phyloP scores from a whole-genome alignment of 192 early-diverging fungal species.

The Dimargaris cristalligena region DNA sequence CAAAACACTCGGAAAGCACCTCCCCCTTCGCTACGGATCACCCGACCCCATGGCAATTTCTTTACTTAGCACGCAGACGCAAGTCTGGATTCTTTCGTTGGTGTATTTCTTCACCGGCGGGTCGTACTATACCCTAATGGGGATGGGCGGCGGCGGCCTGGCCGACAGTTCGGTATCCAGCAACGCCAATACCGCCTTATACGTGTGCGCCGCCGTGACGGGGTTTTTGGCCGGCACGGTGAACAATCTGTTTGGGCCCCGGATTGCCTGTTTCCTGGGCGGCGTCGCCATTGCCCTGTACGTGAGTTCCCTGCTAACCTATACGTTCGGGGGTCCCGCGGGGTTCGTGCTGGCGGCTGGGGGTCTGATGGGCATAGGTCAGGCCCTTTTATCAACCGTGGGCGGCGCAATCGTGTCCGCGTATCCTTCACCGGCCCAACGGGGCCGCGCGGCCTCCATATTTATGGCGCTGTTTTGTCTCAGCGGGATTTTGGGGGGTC shows the following conservation, averaged over 20 bases:
- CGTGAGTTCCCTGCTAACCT: not conserved
- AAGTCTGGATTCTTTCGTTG: slow-evolving; percentile 3
- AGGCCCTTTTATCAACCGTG: not conserved
- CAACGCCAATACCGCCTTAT: slow-evolving; percentile 7
- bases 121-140: slow-evolving; percentile 4
- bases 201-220: not conserved
- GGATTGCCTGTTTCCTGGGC: not conserved
- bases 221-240: slow-evolving; percentile 1
- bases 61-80: not conserved
- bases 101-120: not conserved
- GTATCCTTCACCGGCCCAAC: slow-evolving; percentile 7
- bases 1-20: too few relatives aligned
- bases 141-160: slow-evolving; percentile 4
- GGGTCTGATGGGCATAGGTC: not conserved
- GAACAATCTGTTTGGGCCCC: slow-evolving; percentile 1
- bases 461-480: not conserved
- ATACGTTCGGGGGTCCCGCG: not conserved
- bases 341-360: not conserved
- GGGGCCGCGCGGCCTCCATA: not conserved
- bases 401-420: slow-evolving; percentile 6
- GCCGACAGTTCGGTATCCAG: slow-evolving; percentile 1
- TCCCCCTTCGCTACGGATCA: too few relatives aligned
- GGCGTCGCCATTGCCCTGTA: not conserved
- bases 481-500: not conserved
- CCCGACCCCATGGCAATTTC: not conserved